Conservation (phyloP, 108 stramenopile genomes). For the Cyclotella sp. region DNA sequence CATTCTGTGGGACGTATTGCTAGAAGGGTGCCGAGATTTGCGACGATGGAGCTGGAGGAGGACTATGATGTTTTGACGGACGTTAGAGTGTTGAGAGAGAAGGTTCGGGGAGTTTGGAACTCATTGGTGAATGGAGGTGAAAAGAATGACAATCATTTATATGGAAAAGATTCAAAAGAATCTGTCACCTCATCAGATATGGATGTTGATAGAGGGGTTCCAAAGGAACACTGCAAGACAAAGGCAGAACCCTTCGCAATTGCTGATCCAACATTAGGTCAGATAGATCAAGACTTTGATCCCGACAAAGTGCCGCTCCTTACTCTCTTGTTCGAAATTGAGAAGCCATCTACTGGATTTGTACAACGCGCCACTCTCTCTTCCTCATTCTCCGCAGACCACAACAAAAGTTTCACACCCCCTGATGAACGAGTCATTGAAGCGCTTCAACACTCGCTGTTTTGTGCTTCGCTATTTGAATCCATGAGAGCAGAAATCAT, state of each 20-base stretch:
- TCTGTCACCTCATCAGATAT: constrained; percentile 38
- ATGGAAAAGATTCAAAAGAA: constrained; percentile 6
- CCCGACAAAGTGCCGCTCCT: constrained; percentile 83
- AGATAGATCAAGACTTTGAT: constrained; percentile 80
- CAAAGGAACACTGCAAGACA: constrained; percentile 45
- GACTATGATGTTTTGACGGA: constrained; percentile 53
- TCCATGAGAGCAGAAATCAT: constrained; percentile 77
- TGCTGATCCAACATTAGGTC: constrained; percentile 81
- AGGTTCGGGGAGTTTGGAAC: constrained; percentile 15
- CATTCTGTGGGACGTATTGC: constrained; percentile 57
- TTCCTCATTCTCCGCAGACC: constrained; percentile 48
- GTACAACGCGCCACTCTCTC: constrained; percentile 67
- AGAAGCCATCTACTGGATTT: constrained; percentile 82
- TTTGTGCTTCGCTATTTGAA: constrained; percentile 89
- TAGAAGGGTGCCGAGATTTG: constrained; percentile 79
- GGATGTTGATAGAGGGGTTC: constrained; percentile 19
- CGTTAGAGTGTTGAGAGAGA: constrained; percentile 17
- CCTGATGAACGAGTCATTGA: constrained; percentile 75
- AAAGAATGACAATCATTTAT: constrained; percentile 26
- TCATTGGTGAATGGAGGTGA: constrained; percentile 5
- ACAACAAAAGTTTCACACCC: neutral
- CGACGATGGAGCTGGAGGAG: constrained; percentile 77
- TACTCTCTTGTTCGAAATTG: constrained; percentile 75
- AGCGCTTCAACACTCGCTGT: constrained; percentile 85
- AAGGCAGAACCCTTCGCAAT: constrained; percentile 82